Evolutionary conservation across 176 grass and related monocot genomes (phyloP).

Genomic region (Eleusine indica): DNA sequence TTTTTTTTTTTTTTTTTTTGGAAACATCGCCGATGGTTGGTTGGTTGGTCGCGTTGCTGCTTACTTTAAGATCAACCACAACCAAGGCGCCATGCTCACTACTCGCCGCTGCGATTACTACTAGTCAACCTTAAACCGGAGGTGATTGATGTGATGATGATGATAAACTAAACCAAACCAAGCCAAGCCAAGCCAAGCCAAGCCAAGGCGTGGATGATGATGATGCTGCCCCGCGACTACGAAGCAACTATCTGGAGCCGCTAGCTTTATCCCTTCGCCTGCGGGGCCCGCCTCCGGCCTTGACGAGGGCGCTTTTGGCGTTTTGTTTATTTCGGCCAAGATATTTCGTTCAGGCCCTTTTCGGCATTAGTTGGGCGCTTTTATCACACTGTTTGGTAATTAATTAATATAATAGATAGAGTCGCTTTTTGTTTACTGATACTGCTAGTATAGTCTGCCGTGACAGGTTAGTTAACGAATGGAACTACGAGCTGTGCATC

Average conservation of each 20-base stretch:
- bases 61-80: no score
- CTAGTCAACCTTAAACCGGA: slow-evolving; percentile 45
- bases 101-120: not conserved
- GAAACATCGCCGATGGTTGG: not conserved
- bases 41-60: not conserved
- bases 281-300: no score
- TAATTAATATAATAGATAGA: not conserved
- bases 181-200: not conserved
- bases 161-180: not conserved
- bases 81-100: no score
- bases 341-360: slow-evolving; percentile 2
- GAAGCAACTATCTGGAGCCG: slow-evolving; percentile 26
- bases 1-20: no score
- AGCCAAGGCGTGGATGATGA: not conserved
- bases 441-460: not conserved
- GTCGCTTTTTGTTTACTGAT: not conserved
- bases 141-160: slow-evolving; percentile 5
- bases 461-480: not conserved
- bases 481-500: not conserved
- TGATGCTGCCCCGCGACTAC: slow-evolving; percentile 26
- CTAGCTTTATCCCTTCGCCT: not conserved
- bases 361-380: slow-evolving; percentile 27
- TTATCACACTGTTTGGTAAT: slow-evolving; percentile 1
- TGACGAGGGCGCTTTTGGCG: no score
- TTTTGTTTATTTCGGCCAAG: not conserved